Evolutionary conservation across 805 yeast genomes (phyloP), one percentile per base, ranked within the genome.

Genomic region (Peterozyma xylosa): DNA sequence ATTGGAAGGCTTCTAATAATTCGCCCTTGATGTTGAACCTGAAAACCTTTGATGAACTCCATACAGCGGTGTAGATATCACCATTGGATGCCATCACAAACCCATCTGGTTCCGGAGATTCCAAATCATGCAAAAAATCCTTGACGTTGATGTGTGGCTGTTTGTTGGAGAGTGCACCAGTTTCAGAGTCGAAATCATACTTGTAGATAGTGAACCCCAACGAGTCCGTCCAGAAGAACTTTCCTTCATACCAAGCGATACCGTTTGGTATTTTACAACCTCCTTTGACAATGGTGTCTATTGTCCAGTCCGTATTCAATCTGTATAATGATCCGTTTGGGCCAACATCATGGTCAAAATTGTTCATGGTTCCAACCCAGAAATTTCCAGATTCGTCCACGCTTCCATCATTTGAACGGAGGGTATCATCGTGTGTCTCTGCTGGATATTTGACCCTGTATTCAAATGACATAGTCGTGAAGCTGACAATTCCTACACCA

Each of bases 391-490:
- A 66, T 3, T 86, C 82, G 47, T 86, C 89, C 35, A 88, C 74
- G 38, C 77, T 74, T 0, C 96, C 96, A 57, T 89, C 97, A 55
- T 89, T 89, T 36, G 93, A 82, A 54, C 89, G 68, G 58, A 74
- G 59, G 38, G 60, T 63, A 11, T 62, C 54, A 40, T 59, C 55
- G 38, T 53, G 58, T 45, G 67, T 65, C 37, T 64, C 63, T 41
- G 73, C 53, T 27, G 78, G 64, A 46, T 62, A 81, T 27, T 63
- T 41, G 9, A 58, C 54, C 34, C 66, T 53, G 43, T 64, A 64
- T 33, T 64, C 55, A 60, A 74, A 71, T 21, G 55, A 44, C 6
- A 56, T 52, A 1, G 68, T 64, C 11, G 43, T 45, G 39, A 84
- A 70, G 53, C 73, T 66, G 33, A 76, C 76, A 36, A 64, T 62